These are phyloP conservation scores for Aquanectria penicillioides DNA, from an alignment of 2,329 filamentous ascomycete species.

Conservation along the genomic window DNA sequence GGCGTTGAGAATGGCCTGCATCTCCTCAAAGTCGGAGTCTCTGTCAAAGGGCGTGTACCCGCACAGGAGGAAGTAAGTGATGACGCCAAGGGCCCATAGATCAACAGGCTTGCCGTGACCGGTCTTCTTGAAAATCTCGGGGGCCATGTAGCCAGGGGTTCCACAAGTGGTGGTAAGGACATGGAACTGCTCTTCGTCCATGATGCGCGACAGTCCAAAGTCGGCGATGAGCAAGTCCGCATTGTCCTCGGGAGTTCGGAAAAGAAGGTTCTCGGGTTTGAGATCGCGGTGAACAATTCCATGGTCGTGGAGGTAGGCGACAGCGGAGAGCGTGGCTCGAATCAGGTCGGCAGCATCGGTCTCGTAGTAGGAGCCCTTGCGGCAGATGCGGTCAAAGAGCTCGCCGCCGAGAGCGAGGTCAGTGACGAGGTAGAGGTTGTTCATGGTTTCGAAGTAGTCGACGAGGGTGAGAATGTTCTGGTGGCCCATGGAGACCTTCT, in stretches of 20 bases:
- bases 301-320: constrained; percentile 97
- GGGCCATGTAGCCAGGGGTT: constrained; percentile 98
- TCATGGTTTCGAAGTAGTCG: constrained; percentile 99
- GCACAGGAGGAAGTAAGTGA: constrained; percentile 97
- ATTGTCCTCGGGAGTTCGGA: constrained; percentile 97
- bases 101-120: constrained; percentile 98
- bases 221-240: constrained; percentile 96
- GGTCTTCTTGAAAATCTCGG: constrained; percentile 98
- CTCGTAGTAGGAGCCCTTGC: constrained; percentile 98
- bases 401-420: constrained; percentile 96
- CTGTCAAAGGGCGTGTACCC: constrained; percentile 98
- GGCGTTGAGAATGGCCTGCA: constrained; percentile 97
- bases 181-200: constrained; percentile 99
- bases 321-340: constrained; percentile 93
- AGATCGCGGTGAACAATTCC: constrained; percentile 98
- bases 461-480: constrained; percentile 97
- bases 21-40: constrained; percentile 97
- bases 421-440: constrained; percentile 98
- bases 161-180: constrained; percentile 97
- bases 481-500: constrained; percentile 98
- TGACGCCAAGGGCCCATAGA: constrained; percentile 97
- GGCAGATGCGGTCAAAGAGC: constrained; percentile 97
- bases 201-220: constrained; percentile 94
- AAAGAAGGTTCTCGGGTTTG: constrained; percentile 96
- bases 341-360: constrained; percentile 96